Evolutionary conservation across 768 basidiomycete genomes (phyloP).

Genomic region (Infundibulicybe gibba): DNA sequence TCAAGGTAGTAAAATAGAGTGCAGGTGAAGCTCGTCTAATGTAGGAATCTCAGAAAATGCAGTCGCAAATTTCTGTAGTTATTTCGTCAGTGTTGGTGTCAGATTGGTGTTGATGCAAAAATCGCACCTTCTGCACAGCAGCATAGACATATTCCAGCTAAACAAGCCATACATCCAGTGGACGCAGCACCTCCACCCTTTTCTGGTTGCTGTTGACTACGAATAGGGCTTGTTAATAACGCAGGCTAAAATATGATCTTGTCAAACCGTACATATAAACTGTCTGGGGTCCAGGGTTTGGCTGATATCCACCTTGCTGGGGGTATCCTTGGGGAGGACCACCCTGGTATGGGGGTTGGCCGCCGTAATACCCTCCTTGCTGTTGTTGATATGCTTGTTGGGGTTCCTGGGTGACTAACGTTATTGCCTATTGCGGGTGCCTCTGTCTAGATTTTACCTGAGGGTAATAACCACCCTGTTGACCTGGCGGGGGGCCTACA

Average conservation of each 20-base stretch:
- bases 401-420: constrained; percentile 47
- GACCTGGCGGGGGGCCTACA: constrained; percentile 51
- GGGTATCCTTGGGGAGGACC: constrained; percentile 17
- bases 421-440: not conserved
- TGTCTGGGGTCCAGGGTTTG: constrained; percentile 61
- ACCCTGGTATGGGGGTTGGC: constrained; percentile 29
- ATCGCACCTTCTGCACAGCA: constrained; percentile 71
- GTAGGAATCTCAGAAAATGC: constrained; percentile 45
- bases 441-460: constrained; percentile 25
- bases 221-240: not conserved
- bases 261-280: constrained; percentile 66
- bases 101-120: constrained; percentile 1
- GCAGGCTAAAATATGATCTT: not conserved
- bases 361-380: constrained; percentile 29
- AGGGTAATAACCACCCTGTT: constrained; percentile 65
- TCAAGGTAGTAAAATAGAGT: not conserved
- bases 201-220: constrained; percentile 50
- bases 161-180: constrained; percentile 58
- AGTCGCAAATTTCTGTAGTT: constrained; percentile 66
- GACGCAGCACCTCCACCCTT: constrained; percentile 34
- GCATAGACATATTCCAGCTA: constrained; percentile 60
- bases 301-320: constrained; percentile 27
- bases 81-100: constrained; percentile 3
- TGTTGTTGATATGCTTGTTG: constrained; percentile 60
- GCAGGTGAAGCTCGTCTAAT: too few relatives aligned